Evolutionary conservation across 345 rosid species (phyloP).

Genomic region (Eucalyptus brandiana): DNA sequence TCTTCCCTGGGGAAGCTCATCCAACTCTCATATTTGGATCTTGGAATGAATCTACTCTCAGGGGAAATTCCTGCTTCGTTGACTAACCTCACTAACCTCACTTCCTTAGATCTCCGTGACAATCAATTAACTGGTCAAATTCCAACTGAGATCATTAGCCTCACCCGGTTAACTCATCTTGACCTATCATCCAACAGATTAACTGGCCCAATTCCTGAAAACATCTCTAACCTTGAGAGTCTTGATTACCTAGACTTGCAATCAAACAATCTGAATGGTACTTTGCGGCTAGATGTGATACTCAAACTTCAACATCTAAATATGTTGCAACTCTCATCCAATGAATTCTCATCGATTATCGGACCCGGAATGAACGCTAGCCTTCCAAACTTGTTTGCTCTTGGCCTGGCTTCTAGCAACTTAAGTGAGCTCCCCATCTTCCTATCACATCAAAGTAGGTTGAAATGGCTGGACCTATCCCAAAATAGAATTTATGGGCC

Average conservation of each 20-base stretch:
- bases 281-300: background rate
- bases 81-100: background rate
- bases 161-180: background rate
- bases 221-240: background rate
- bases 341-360: background rate
- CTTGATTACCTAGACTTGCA: background rate
- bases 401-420: conserved; percentile 6
- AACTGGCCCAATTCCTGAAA: conserved; percentile 1
- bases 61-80: background rate
- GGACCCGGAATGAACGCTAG: background rate
- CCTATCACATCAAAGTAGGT: background rate
- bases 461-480: background rate
- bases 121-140: background rate
- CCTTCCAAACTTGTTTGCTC: background rate
- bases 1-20: background rate
- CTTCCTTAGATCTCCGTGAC: fast-evolving
- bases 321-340: background rate
- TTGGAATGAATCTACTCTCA: background rate
- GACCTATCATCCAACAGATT: background rate
- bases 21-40: background rate
- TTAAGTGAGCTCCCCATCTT: conserved; percentile 5
- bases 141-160: background rate
- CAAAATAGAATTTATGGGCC: background rate
- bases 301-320: background rate
- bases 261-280: background rate